Evolutionary conservation across 345 rosid species (phyloP).

Genomic region (Pseudoturritis turrita): DNA sequence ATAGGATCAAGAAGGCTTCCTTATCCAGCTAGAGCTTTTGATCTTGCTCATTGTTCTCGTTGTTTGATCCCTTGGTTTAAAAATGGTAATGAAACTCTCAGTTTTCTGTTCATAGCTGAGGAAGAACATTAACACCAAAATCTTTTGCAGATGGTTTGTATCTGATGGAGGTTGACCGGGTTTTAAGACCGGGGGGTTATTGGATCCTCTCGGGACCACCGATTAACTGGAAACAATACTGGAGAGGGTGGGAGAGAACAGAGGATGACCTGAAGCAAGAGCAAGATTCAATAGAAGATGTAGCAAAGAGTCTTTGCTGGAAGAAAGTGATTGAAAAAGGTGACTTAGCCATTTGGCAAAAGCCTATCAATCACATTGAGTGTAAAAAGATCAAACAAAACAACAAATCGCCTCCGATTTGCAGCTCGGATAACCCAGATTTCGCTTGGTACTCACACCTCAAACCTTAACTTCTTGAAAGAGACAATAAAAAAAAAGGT

Average conservation of each 20-base stretch:
- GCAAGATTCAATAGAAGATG: conserved; percentile 80
- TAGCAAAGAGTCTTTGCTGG: conserved; percentile 85
- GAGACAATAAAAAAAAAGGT: not conserved
- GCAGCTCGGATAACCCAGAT: conserved; percentile 68
- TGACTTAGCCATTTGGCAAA: conserved; percentile 75
- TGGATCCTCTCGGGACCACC: conserved; percentile 99
- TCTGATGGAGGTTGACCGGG: conserved; percentile 80
- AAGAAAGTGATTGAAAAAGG: conserved; percentile 73
- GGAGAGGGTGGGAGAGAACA: conserved; percentile 96
- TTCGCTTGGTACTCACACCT: conserved; percentile 55
- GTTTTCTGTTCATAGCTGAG: not conserved
- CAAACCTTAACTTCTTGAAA: not conserved
- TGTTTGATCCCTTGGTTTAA: conserved; percentile 88
- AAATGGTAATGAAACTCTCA: conserved; percentile 38
- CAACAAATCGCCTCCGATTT: conserved; percentile 54
- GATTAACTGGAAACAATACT: conserved; percentile 76
- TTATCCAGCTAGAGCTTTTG: conserved; percentile 93
- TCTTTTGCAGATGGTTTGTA: conserved; percentile 67
- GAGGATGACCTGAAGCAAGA: conserved; percentile 73
- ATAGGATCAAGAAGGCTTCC: conserved; percentile 88
- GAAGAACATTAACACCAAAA: conserved; percentile 8
- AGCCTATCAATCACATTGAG: conserved; percentile 83
- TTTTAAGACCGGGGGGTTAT: conserved; percentile 94
- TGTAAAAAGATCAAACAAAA: conserved; percentile 48
- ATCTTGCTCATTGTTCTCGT: conserved; percentile 97